Base-by-base conservation (phyloP, 2,329 filamentous ascomycete species). In the Colletotrichum sp. region DNA sequence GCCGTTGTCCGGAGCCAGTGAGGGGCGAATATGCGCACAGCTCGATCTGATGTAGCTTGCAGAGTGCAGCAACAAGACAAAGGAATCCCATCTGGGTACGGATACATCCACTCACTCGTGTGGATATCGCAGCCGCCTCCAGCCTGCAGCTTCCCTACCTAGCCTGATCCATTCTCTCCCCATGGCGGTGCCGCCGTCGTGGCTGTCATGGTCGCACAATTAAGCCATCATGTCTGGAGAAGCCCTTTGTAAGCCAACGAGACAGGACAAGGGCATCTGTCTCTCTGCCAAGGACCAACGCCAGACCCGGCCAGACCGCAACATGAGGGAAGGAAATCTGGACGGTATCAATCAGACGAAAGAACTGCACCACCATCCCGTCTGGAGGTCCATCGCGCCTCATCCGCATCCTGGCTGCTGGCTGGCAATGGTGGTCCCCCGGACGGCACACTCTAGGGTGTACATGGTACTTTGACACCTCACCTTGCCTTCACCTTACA, bases 341-440 rank as follows among this genome's bases (percentile, higher is more conserved):
- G 43, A 48, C n/a, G 73, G 73, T 69, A 74, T 74, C 72, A 72
- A 34, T 72, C 73, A 74, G 62, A 74, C 69, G 73, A 74, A 74
- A 74, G 65, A 67, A 69, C 62, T 72, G 21, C 62, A 74, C 48
- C 71, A 16, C 48, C 48, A 32, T 65, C 61, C 71, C 68, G 67
- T 66, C 68, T 55, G 36, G 59, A 61, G 32, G 28, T 66, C 67
- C 59, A 66, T 62, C 68, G 63, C 28, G 43, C 61, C 30, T 32
- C 21, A 34, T 32, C 71, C 67, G 6, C n/a, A 58, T 52, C 65
- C 71, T 55, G 56, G 34, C 56, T 43, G 32, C 71, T 55, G 56
- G 34, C 56, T 43, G 32, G 56, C 24, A 52, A 55, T 30, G 24
- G 18, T 32, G 64, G 65, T 65, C 13, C 43, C 56, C 36, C 38